Conservation (phyloP, 345 rosid genomes). For the Eucalyptus pauciflora region DNA sequence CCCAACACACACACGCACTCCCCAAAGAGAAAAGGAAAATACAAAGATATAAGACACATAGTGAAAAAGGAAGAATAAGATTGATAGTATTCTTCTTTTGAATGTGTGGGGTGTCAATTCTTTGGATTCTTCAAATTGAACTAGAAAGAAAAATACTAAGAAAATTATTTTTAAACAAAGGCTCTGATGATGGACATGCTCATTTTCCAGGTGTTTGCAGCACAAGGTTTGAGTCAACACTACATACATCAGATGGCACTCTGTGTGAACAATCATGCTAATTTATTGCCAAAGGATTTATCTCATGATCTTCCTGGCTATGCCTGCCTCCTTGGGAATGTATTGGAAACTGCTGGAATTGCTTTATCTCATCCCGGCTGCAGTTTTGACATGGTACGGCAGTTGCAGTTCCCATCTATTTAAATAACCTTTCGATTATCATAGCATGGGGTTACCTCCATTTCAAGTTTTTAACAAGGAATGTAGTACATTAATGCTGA, state of each 20-base stretch:
- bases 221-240: conserved; percentile 45
- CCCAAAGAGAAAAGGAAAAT: background rate
- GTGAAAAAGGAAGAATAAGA: background rate
- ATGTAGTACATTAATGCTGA: background rate
- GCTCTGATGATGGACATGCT: background rate
- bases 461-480: background rate
- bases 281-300: conserved; percentile 54
- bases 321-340: conserved; percentile 91
- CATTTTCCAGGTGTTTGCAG: conserved; percentile 50
- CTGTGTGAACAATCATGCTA: conserved; percentile 42
- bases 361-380: conserved; percentile 69
- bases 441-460: background rate
- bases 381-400: conserved; percentile 73
- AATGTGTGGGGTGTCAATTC: background rate
- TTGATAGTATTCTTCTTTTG: background rate
- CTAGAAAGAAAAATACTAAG: background rate
- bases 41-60: background rate
- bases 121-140: background rate
- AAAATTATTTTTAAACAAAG: background rate
- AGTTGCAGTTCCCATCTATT: background rate
- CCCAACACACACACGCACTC: background rate
- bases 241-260: conserved; percentile 75
- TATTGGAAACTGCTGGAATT: conserved; percentile 73
- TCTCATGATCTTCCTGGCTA: conserved; percentile 54
- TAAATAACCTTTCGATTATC: background rate